These are phyloP conservation scores for Paramecium biaurelia DNA, from an alignment of 73 alveolate species.

Conservation along the genomic window DNA sequence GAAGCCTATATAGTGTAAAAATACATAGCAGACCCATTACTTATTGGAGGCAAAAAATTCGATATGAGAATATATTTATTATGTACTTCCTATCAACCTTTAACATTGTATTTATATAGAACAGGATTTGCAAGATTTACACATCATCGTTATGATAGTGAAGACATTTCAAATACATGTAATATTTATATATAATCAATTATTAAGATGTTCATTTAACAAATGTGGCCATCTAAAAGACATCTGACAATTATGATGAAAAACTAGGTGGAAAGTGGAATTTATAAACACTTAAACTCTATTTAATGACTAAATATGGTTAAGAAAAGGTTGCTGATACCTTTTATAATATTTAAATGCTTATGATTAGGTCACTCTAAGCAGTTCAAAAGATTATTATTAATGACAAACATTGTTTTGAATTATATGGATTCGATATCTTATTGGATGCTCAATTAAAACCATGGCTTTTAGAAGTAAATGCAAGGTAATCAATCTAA, in stretches of 20 bases:
- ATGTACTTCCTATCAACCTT: constrained; percentile 98
- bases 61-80: constrained; percentile 99
- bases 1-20: constrained; percentile 69
- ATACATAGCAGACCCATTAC: constrained; percentile 97
- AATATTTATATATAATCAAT: background rate
- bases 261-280: constrained; percentile 98
- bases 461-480: constrained; percentile 99
- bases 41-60: constrained; percentile 99
- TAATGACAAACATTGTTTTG: constrained; percentile 99
- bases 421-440: constrained; percentile 98
- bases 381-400: constrained; percentile 96
- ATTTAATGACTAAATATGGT: constrained; percentile 91
- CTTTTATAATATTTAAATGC: constrained; percentile 85
- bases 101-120: constrained; percentile 96
- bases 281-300: constrained; percentile 88
- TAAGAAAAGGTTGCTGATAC: constrained; percentile 95
- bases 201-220: constrained; percentile 88
- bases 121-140: constrained; percentile 99
- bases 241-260: constrained; percentile 95
- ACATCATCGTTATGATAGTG: constrained; percentile 92
- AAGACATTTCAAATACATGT: constrained; percentile 92
- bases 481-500: constrained; percentile 19
- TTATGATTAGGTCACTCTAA: constrained; percentile 83
- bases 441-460: constrained; percentile 96
- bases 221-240: constrained; percentile 97